Percentiles rank a stretch among this genome's conserved stretches.
phyloP scores from a whole-genome alignment of 129 eudicot genomes.

The Pittosporum tobira region DNA sequence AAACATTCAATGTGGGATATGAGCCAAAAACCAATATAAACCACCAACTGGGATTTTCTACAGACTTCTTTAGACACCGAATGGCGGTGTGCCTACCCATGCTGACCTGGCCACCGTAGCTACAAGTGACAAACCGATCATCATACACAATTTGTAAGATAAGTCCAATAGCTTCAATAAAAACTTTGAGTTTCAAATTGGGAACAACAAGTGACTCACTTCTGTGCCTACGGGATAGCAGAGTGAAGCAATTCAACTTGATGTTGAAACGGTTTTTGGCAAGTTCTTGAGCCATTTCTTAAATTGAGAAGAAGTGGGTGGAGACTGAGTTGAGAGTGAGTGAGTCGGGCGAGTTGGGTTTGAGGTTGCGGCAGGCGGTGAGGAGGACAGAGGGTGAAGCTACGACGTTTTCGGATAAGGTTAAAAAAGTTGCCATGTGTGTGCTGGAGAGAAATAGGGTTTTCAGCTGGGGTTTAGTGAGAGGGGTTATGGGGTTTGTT shows the following conservation, averaged over 20 bases:
- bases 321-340: slow-evolving; percentile 37
- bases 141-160: slow-evolving; percentile 69
- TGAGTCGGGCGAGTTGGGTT: slow-evolving; percentile 14
- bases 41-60: slow-evolving; percentile 91
- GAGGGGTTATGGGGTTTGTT: slow-evolving; percentile 19
- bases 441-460: slow-evolving; percentile 57
- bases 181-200: slow-evolving; percentile 69
- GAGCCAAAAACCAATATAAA: too few relatives aligned
- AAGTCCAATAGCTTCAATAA: slow-evolving; percentile 79
- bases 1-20: too few relatives aligned
- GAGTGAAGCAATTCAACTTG: slow-evolving; percentile 23
- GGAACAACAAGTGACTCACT: slow-evolving; percentile 52
- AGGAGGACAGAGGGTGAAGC: slow-evolving; percentile 77
- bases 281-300: slow-evolving; percentile 43
- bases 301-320: slow-evolving; percentile 43
- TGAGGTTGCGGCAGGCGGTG: slow-evolving; percentile 73
- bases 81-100: slow-evolving; percentile 84
- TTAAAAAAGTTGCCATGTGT: slow-evolving; percentile 43
- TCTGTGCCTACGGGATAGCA: slow-evolving; percentile 11
- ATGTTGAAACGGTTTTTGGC: slow-evolving; percentile 24
- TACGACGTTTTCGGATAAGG: slow-evolving; percentile 62
- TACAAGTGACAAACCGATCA: slow-evolving; percentile 74
- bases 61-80: slow-evolving; percentile 61
- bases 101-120: slow-evolving; percentile 68
- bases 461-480: slow-evolving; percentile 57